Base-by-base conservation (phyloP, 2,329 filamentous ascomycete genomes). In the Sclerotinia nivalis region DNA sequence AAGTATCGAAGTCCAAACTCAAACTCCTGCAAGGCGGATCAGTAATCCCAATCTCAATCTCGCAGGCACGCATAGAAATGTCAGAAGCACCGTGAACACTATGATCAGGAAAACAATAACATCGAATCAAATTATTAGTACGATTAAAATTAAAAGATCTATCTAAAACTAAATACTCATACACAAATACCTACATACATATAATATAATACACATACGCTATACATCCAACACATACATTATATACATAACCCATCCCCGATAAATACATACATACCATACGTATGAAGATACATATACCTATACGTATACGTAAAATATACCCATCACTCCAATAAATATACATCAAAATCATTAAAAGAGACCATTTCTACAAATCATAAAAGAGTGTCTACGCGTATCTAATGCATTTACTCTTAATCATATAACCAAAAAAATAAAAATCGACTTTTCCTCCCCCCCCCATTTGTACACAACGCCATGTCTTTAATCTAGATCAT, bases 281-380 rank as follows among this genome's bases (percentile, higher is more conserved):
- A 59, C 25, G 40, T 62, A 50, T 31, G 49, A 31, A 50, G 20
- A 64, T 64, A 52, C 28, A 65, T 67, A 59, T 37, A n/a, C 28
- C 34, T 13, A 49, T 40, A 67, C 28, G 31, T n/a, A 50, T 34
- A 62, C 8, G 3, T 49, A 62, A 34, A 34, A 50, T 50, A 49
- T 62, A 50, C 31, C 60, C 60, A 62, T 62, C 60, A 62, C 60
- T 50, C 60, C 45, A 62, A 60, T 31, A 28, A 66, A 56, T 34
- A 31, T 67, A 58, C n/a, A 59, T 60, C 43, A 49, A 68, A 22
- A 40, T 58, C 47, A 45, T 28, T 31, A 13, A 50, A 34, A 18
- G 22, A 61, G 49, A n/a, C 45, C 49, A 67, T 67, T 60, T 49
- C 37, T 60, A 68, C 45, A 47, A 43, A 22, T 60, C 40, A 68